These are phyloP conservation scores for Neofusicoccum parvum DNA, from an alignment of 2,329 filamentous ascomycete species.

Conservation along the genomic window DNA sequence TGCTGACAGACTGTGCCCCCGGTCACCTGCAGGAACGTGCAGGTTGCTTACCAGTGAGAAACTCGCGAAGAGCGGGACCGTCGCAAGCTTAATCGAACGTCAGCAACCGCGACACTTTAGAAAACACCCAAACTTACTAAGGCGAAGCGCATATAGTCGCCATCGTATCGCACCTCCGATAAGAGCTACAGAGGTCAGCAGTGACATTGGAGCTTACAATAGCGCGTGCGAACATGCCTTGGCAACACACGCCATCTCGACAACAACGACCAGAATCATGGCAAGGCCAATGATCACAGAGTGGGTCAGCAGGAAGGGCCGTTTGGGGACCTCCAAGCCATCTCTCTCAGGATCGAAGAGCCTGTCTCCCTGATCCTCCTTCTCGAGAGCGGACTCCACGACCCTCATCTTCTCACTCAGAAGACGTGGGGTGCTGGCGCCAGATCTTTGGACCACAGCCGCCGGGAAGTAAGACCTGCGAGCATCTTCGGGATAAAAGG, in stretches of 20 bases:
- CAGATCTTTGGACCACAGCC: not conserved
- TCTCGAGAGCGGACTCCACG: slow-evolving; percentile 29
- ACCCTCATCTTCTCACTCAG: slow-evolving; percentile 33
- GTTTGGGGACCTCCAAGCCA: slow-evolving; percentile 26
- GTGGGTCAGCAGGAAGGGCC: slow-evolving; percentile 28
- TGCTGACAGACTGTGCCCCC: slow-evolving; percentile 19
- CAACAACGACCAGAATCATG: slow-evolving; percentile 33
- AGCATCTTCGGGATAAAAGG: not conserved
- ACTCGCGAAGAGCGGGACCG: slow-evolving; percentile 40
- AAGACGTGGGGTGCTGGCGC: not conserved
- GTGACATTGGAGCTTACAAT: not conserved
- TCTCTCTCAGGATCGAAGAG: slow-evolving; percentile 31
- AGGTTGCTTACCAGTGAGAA: slow-evolving; percentile 33
- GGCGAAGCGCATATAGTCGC: slow-evolving; percentile 42
- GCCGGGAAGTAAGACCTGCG: not conserved
- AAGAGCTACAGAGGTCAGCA: slow-evolving; percentile 24
- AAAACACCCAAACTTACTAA: slow-evolving; percentile 30
- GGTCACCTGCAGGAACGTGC: slow-evolving; percentile 17
- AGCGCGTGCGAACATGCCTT: slow-evolving; percentile 25
- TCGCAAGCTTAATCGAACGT: slow-evolving; percentile 34
- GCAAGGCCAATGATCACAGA: slow-evolving; percentile 28
- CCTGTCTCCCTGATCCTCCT: slow-evolving; percentile 31
- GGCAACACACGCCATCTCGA: slow-evolving; percentile 35
- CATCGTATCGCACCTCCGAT: slow-evolving; percentile 43
- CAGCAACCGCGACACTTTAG: slow-evolving; percentile 20